Evolutionary conservation across 2,329 filamentous ascomycete species (phyloP).

Genomic region (Sporothrix mexicana): DNA sequence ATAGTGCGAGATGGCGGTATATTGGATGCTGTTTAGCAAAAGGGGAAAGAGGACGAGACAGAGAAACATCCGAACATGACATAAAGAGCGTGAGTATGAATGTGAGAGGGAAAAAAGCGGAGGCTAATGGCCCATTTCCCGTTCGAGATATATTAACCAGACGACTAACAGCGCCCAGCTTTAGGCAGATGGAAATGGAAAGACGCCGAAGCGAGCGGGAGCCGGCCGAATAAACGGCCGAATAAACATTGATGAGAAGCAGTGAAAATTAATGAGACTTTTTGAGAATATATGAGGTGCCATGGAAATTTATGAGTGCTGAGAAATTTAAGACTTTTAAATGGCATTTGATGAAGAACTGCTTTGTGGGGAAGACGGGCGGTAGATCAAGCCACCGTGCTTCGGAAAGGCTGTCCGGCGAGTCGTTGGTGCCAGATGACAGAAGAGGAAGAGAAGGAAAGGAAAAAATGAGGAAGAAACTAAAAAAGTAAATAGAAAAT

Average conservation of each 20-base stretch:
- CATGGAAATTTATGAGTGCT: neutral
- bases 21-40: neutral
- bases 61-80: neutral
- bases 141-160: constrained; percentile 35
- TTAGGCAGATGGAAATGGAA: constrained; percentile 27
- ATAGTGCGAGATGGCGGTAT: neutral
- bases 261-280: too few species aligned
- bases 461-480: neutral
- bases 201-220: constrained; percentile 12
- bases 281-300: neutral
- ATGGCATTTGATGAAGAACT: neutral
- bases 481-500: too few species aligned
- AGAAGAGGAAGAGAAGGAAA: neutral
- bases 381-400: constrained; percentile 1
- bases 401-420: constrained; percentile 13
- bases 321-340: constrained; percentile 20
- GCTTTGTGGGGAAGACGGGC: constrained; percentile 10
- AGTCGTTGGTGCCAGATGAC: constrained; percentile 2
- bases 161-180: constrained; percentile 9
- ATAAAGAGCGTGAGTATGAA: neutral
- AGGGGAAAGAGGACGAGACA: neutral
- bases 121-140: constrained; percentile 24
- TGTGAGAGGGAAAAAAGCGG: neutral
- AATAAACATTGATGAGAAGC: neutral
- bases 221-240: constrained; percentile 10